Evolutionary conservation across 1,284 basidiomycete species (phyloP), one percentile per base, ranked within the genome.

Genomic region (Leccinum griseonigrum): DNA sequence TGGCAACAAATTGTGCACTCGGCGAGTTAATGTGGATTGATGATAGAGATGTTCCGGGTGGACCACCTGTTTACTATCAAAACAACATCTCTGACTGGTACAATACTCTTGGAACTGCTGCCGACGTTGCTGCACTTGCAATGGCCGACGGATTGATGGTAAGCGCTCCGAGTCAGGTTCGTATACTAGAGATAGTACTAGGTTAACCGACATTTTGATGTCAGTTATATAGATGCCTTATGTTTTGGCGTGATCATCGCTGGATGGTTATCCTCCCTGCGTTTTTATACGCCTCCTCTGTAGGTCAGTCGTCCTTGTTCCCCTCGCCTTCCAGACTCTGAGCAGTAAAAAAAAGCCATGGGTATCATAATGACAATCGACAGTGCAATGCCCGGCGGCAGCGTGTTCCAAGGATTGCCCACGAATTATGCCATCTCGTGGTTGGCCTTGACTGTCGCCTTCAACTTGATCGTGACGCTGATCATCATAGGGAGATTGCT

Each of bases 101-200:
- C 40, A 59, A 54, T 53, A 54, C 57, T 3, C 4, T 59, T 6
- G 60, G 60, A 26, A 59, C 52, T 38, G 60, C 43, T 11, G 28
- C 58, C 2, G 58, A 59, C 18, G 43, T 60, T 26, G 28, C 52
- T 32, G 57, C 57, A 8, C 36, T 32, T 32, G 60, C 52, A 7
- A 54, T 61, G 60, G 57, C 52, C 32, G 60, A 61, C 16, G 52
- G 60, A n/a, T 40, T 61, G 28, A 51, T 61, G 60, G 60, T 11
- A 51, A 50, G 57, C 22, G 2, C 11, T 14, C 13, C 31, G 31
- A 31, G 18, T 26, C 11, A 13, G 22, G 46, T 22, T 40, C 16
- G 3, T 48, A 26, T 48, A 22, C 22, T 22, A 48, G 10, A 48
- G 22, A 8, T 9, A 22, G 22, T 22, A 13, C 6, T 18, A 46